Percentiles rank a stretch among this genome's conserved stretches.
Evolutionary conservation across 1,139 yeast genomes (phyloP).

Genomic region (Suzukiozyma palmioleophila): DNA sequence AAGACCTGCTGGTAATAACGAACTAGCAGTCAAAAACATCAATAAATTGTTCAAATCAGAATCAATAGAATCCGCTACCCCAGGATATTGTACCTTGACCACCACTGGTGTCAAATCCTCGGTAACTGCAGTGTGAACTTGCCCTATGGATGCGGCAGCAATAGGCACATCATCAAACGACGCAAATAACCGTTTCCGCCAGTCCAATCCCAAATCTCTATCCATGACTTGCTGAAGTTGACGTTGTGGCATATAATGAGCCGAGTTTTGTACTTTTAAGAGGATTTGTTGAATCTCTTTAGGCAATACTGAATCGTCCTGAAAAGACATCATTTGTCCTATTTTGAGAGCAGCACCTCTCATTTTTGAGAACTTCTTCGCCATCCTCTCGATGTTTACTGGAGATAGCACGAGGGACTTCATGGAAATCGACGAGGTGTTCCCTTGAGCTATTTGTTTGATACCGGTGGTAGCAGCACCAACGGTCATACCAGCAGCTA

Average conservation of each 20-base stretch:
- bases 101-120: conserved; percentile 70
- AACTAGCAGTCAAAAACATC: conserved; percentile 78
- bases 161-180: conserved; percentile 84
- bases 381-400: conserved; percentile 80
- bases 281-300: conserved; percentile 77
- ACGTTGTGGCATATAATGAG: conserved; percentile 93
- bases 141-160: conserved; percentile 98
- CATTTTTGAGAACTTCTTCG: conserved; percentile 85
- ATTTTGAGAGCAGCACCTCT: conserved; percentile 96
- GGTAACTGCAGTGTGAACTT: conserved; percentile 83
- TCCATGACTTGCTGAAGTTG: conserved; percentile 79
- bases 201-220: conserved; percentile 67
- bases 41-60: conserved; percentile 85
- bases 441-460: conserved; percentile 55
- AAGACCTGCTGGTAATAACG: conserved; percentile 85
- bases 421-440: conserved; percentile 39
- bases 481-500: conserved; percentile 88
- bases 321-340: conserved; percentile 94
- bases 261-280: conserved; percentile 84
- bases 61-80: conserved; percentile 92
- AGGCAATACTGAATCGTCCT: conserved; percentile 81
- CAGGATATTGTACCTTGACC: conserved; percentile 97
- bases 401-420: conserved; percentile 70
- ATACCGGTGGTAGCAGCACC: conserved; percentile 82
- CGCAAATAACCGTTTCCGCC: conserved; percentile 68